A percentile compares a stretch with the other conserved stretches of the same genome.
phyloP scores from a whole-genome alignment of 1,284 basidiomycete genomes.

The Leccinum angustisporum region DNA sequence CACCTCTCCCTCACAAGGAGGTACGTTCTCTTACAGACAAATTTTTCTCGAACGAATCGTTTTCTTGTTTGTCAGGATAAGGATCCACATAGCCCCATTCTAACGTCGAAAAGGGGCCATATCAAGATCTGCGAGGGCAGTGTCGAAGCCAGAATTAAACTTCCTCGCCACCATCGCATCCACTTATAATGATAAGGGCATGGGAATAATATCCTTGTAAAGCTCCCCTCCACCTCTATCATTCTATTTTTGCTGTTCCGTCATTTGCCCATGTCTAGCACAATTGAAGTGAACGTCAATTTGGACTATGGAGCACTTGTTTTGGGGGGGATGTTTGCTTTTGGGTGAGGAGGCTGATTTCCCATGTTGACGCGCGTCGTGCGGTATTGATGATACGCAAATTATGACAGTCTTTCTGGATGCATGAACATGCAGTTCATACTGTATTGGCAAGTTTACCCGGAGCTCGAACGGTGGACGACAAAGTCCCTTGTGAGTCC shows the following conservation, averaged over 20 bases:
- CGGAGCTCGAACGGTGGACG: slow-evolving; percentile 14
- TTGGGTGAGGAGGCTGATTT: slow-evolving; percentile 11
- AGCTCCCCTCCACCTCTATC: neutral
- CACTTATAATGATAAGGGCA: slow-evolving; percentile 10
- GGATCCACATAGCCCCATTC: neutral
- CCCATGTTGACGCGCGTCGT: neutral
- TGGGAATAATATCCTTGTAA: neutral
- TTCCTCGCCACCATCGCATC: neutral
- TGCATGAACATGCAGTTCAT: slow-evolving; percentile 29
- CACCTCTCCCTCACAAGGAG: neutral
- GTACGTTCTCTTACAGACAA: neutral
- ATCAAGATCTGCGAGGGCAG: neutral
- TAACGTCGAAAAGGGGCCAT: neutral
- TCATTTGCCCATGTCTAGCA: neutral
- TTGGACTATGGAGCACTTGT: slow-evolving; percentile 22
- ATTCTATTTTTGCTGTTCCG: neutral
- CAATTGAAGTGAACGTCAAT: neutral
- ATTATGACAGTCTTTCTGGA: slow-evolving; percentile 22
- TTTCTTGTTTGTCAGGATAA: neutral
- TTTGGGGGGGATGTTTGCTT: slow-evolving; percentile 29
- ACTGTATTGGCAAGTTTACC: slow-evolving; percentile 23
- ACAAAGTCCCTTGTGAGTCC: slow-evolving; percentile 21
- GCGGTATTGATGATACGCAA: neutral
- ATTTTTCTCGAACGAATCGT: neutral
- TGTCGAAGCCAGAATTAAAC: neutral